Conservation (phyloP, 805 yeast species). For the Debaryomyces hansenii region DNA sequence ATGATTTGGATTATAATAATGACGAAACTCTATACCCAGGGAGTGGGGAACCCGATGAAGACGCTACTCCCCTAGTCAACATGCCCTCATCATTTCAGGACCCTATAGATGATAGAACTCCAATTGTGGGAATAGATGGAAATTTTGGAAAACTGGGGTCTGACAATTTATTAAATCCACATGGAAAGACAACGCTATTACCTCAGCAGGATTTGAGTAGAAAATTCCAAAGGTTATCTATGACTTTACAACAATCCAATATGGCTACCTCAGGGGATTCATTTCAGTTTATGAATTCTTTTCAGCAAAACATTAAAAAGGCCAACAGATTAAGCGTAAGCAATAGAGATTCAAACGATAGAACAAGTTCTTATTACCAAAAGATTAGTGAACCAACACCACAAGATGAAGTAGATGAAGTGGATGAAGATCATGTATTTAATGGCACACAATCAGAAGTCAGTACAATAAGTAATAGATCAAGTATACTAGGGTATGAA, state of each 20-base stretch:
- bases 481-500: constrained; percentile 20
- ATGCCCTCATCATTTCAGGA: constrained; percentile 6
- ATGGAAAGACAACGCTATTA: constrained; percentile 8
- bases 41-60: constrained; percentile 16
- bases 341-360: not conserved
- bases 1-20: constrained; percentile 1
- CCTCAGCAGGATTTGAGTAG: constrained; percentile 34
- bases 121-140: constrained; percentile 15
- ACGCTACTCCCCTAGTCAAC: constrained; percentile 31
- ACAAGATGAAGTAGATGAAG: constrained; percentile 13
- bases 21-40: not conserved
- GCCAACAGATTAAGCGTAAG: constrained; percentile 14
- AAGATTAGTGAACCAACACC: constrained; percentile 26
- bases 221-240: constrained; percentile 38
- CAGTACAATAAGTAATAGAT: constrained; percentile 25
- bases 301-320: constrained; percentile 38
- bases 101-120: constrained; percentile 30
- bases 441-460: constrained; percentile 16
- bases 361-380: constrained; percentile 20
- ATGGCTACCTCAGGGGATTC: constrained; percentile 38
- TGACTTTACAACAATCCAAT: constrained; percentile 32
- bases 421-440: constrained; percentile 5
- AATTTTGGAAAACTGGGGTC: not conserved
- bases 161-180: constrained; percentile 1
- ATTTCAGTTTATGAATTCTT: constrained; percentile 34